Conservation (phyloP, 306 rosid species). For the Cicer yamashitae region DNA sequence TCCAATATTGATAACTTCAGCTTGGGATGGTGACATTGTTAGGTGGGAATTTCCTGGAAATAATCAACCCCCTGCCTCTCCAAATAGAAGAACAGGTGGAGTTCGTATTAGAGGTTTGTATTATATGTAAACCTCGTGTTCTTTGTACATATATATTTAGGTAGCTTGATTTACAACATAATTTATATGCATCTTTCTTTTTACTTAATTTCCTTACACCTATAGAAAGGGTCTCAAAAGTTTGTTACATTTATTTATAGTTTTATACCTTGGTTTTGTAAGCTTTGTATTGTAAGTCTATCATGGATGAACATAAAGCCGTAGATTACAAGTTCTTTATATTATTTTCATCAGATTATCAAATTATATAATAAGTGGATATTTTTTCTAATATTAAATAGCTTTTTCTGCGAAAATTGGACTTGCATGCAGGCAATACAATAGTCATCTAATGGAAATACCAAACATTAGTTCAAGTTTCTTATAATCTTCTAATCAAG, state of each 20-base stretch:
- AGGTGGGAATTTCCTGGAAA: conserved; percentile 65
- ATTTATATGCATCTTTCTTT: conserved; percentile 11
- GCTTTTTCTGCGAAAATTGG: neutral
- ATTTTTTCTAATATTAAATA: neutral
- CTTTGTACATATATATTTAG: conserved; percentile 39
- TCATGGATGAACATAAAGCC: conserved; percentile 29
- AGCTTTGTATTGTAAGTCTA: conserved; percentile 15
- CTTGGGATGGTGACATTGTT: conserved; percentile 66
- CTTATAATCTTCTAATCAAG: neutral
- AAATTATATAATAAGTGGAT: neutral
- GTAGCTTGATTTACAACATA: neutral
- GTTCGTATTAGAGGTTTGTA: conserved; percentile 43
- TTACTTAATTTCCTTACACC: neutral
- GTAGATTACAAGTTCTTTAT: conserved; percentile 3
- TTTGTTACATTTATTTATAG: conserved; percentile 29
- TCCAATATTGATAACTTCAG: conserved; percentile 57
- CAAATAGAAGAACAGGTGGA: conserved; percentile 36
- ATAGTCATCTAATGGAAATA: neutral
- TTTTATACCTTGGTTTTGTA: conserved; percentile 13
- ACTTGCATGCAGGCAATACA: neutral
- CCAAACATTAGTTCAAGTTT: neutral
- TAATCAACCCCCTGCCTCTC: conserved; percentile 35
- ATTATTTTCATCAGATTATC: neutral
- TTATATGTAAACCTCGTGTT: conserved; percentile 35
- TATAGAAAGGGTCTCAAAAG: conserved; percentile 17